Conservation (phyloP, 2,329 filamentous ascomycete genomes). For the Anisogramma anomala region DNA sequence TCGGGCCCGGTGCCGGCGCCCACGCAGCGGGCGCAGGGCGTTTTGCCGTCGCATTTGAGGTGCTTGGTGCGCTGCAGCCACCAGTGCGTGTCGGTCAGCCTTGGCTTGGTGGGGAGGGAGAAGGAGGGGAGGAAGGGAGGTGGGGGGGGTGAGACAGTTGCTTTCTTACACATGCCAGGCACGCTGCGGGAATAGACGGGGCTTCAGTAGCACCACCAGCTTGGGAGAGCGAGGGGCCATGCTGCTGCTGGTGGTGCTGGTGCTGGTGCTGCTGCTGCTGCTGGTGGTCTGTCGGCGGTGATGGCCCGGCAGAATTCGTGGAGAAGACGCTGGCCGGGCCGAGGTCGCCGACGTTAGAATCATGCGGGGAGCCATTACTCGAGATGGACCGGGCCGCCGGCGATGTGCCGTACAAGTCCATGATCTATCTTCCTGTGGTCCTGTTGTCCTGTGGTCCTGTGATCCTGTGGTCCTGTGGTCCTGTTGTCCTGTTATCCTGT, state of each 20-base stretch:
- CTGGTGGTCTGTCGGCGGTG: conserved; percentile 1
- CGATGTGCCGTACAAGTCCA: conserved; percentile 9
- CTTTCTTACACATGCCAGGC: conserved; percentile 41
- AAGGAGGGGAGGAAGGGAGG: too few species aligned
- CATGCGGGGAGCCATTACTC: conserved; percentile 11
- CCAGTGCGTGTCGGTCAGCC: too few species aligned
- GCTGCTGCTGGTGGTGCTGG: too few species aligned
- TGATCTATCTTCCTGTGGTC: too few species aligned
- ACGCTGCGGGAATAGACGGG: conserved; percentile 37
- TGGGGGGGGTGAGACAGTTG: conserved; percentile 13
- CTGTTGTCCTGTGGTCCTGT: too few species aligned
- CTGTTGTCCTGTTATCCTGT: too few species aligned
- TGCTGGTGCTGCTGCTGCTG: too few species aligned
- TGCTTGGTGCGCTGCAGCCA: conserved; percentile 48
- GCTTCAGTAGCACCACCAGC: neutral
- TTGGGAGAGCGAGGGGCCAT: neutral
- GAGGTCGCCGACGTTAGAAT: conserved; percentile 11
- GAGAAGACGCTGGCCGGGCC: conserved; percentile 14
- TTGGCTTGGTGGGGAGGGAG: too few species aligned
- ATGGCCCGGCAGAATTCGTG: conserved; percentile 16
- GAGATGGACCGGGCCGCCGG: conserved; percentile 6
- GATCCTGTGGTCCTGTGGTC: too few species aligned
- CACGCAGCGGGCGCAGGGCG: conserved; percentile 57
- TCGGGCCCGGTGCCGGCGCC: conserved; percentile 36
- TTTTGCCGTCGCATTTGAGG: conserved; percentile 63